Conservation (phyloP, 805 yeast species). For the Ogataea paraovalis region DNA sequence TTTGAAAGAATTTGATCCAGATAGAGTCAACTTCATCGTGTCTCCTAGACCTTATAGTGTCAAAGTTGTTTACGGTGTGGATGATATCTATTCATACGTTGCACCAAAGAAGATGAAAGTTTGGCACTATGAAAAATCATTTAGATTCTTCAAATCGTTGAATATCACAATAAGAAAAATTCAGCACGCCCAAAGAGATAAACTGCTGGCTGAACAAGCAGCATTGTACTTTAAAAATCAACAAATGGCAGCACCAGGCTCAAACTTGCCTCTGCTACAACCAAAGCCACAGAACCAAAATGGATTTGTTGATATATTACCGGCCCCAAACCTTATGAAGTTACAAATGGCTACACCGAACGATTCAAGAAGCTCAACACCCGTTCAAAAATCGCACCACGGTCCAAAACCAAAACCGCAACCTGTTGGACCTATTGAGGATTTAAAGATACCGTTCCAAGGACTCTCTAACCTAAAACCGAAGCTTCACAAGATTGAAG, state of each 20-base stretch:
- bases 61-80: constrained; percentile 34
- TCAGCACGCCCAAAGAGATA: constrained; percentile 26
- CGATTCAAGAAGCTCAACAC: constrained; percentile 19
- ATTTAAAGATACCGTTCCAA: constrained; percentile 29
- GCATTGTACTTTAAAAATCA: neutral
- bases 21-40: constrained; percentile 42
- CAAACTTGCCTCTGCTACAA: constrained; percentile 4
- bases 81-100: constrained; percentile 47
- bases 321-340: constrained; percentile 10
- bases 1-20: constrained; percentile 42
- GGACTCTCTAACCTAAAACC: constrained; percentile 23
- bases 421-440: constrained; percentile 25
- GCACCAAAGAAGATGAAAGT: constrained; percentile 46
- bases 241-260: neutral
- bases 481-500: constrained; percentile 19
- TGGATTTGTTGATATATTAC: constrained; percentile 18
- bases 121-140: constrained; percentile 57
- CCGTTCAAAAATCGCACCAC: constrained; percentile 5
- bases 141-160: constrained; percentile 49
- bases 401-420: constrained; percentile 9
- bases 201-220: constrained; percentile 5
- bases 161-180: constrained; percentile 38
- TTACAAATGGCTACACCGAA: constrained; percentile 11
- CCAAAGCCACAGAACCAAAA: constrained; percentile 3
- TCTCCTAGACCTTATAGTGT: constrained; percentile 41